A percentile compares a stretch with the other conserved stretches of the same genome.
These are phyloP conservation scores for Fusarium torreyae DNA, from an alignment of 2,329 filamentous ascomycete species.

Conservation along the genomic window DNA sequence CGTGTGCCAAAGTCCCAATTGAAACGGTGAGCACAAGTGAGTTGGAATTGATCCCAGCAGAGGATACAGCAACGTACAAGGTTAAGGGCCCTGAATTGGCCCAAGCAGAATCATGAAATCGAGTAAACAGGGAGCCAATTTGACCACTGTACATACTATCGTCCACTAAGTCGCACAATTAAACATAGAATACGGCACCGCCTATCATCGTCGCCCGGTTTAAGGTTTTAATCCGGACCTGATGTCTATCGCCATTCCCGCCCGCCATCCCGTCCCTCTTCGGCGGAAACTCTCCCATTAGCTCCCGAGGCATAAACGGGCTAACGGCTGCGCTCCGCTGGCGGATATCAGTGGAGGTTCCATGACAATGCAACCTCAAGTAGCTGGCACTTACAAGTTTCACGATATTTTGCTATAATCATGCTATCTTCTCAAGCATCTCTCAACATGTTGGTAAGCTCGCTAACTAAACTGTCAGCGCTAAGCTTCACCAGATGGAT, in stretches of 20 bases:
- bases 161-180: neutral
- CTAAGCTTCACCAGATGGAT: neutral
- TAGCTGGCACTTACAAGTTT: neutral
- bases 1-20: constrained; percentile 33
- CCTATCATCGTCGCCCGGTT: neutral
- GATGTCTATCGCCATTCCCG: constrained; percentile 13
- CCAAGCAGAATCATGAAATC: constrained; percentile 7
- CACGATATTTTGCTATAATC: neutral
- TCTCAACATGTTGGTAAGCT: too few relatives aligned
- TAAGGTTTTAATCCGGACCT: constrained; percentile 15
- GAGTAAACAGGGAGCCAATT: constrained; percentile 31
- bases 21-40: constrained; percentile 29
- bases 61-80: constrained; percentile 13
- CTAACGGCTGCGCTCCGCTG: constrained; percentile 14
- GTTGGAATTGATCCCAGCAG: constrained; percentile 13
- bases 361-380: constrained; percentile 11
- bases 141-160: neutral
- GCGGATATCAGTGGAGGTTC: constrained; percentile 35
- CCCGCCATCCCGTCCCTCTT: constrained; percentile 18
- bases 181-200: neutral
- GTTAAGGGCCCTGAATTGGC: constrained; percentile 22
- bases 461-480: neutral
- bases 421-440: too few relatives aligned
- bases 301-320: constrained; percentile 22
- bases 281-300: constrained; percentile 33